Base-by-base conservation (phyloP, 2,329 filamentous ascomycete genomes). In the Fusarium sp. region DNA sequence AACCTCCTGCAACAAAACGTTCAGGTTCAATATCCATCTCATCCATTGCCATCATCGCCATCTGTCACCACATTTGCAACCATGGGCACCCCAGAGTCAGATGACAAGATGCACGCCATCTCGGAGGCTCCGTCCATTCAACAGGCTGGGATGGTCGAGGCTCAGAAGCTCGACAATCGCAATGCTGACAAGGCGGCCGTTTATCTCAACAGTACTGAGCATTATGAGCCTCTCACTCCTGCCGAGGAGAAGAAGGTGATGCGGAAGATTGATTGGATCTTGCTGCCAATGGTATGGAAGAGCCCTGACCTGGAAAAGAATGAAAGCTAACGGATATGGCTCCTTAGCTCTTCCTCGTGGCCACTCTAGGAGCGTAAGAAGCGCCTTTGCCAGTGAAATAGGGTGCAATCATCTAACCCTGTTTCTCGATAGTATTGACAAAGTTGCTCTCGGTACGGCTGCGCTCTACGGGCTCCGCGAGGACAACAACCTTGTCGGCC, bases 401-500 rank as follows among this genome's bases (percentile, higher is more conserved):
- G 5, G 14, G 5, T 9, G 3, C 32, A 37, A 32, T 16, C 32
- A 4, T 23, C 52, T 32, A 16, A 57, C 8, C 8, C 1, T 34
- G 7, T 20, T 20, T 16, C 39, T 13, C 6, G 2, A 23, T 11
- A 59, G 61, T 10, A 66, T 70, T 37, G 68, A 70, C 23, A 70
- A 70, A 56, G 68, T 70, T 16, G 54, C 56, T 5, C 59, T 70
- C 5, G 64, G 50, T 2, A 70, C 64, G 14, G 50, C 50, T 13
- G 68, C 64, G 14, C 43, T 70, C 14, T 70, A 70, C 25, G 64
- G 64, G 5, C 57, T 70, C 8, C 37, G 52, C 5, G 59, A 70
- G n/a, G 68, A 70, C 35, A 67, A 63, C 37, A 58, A 52, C 30
- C 64, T 70, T 14, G 18, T 54, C 23, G 68, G 68, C 13, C 64